Evolutionary conservation across 345 rosid genomes (phyloP).

Genomic region (Limnanthes douglasii): DNA sequence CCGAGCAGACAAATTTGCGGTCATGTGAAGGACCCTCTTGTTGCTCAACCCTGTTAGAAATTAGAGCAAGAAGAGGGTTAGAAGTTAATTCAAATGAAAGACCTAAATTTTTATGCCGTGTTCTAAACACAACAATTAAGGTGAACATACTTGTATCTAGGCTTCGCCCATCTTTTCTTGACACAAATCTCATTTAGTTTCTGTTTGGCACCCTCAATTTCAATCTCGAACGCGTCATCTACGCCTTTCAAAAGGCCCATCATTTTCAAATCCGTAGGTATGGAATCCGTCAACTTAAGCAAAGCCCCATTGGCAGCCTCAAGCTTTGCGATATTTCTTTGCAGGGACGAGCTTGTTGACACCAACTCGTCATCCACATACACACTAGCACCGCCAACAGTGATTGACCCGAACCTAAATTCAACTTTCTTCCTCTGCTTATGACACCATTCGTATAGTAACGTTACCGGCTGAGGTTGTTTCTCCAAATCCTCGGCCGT

Average conservation of each 20-base stretch:
- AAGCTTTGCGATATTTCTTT: constrained; percentile 55
- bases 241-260: not conserved
- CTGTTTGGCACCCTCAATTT: constrained; percentile 39
- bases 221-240: constrained; percentile 14
- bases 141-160: constrained; percentile 34
- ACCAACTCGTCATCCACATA: constrained; percentile 32
- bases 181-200: constrained; percentile 39
- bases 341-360: constrained; percentile 37
- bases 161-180: constrained; percentile 59
- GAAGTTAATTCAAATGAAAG: not conserved
- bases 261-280: constrained; percentile 5
- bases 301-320: constrained; percentile 51
- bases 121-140: not conserved
- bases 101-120: not conserved
- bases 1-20: constrained; percentile 37
- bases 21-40: constrained; percentile 33
- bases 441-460: constrained; percentile 44
- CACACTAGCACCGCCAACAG: constrained; percentile 22
- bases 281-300: constrained; percentile 16
- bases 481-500: constrained; percentile 33
- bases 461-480: constrained; percentile 61
- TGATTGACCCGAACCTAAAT: constrained; percentile 23
- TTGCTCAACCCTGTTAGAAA: constrained; percentile 34
- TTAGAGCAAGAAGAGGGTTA: constrained; percentile 4
- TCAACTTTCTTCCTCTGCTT: constrained; percentile 39